Percentiles rank a stretch among this genome's conserved stretches.
Conservation (phyloP, 257 asterid species). For the Ligustrum vulgare region DNA sequence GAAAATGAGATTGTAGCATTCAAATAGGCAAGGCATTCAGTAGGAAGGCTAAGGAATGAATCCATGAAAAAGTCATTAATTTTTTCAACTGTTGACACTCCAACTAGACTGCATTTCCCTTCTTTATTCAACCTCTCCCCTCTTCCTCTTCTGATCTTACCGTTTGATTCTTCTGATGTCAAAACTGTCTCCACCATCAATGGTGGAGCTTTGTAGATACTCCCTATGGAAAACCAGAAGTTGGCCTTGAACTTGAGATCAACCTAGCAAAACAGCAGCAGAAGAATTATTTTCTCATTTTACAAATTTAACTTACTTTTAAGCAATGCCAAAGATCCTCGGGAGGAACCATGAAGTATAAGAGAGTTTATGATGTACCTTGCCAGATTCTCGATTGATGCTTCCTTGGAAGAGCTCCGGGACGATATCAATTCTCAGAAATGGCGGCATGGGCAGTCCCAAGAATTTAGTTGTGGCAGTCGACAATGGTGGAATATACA, state of each 20-base stretch:
- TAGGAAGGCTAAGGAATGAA: slow-evolving; percentile 82
- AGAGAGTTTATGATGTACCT: slow-evolving; percentile 38
- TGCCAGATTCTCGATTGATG: slow-evolving; percentile 66
- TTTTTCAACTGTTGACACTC: slow-evolving; percentile 77
- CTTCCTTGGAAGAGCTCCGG: slow-evolving; percentile 60
- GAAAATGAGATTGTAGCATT: slow-evolving; percentile 57
- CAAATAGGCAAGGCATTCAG: slow-evolving; percentile 73
- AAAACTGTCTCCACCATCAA: slow-evolving; percentile 71
- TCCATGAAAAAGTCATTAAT: slow-evolving; percentile 71
- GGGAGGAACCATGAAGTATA: neutral
- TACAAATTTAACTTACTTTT: neutral
- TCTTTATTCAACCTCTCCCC: slow-evolving; percentile 56
- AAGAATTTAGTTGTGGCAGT: slow-evolving; percentile 73
- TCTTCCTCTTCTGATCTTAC: slow-evolving; percentile 63
- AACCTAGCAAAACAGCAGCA: slow-evolving; percentile 43
- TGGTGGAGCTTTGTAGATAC: slow-evolving; percentile 67
- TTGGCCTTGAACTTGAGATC: slow-evolving; percentile 70
- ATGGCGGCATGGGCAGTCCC: slow-evolving; percentile 85
- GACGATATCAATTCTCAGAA: slow-evolving; percentile 64
- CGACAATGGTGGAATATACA: slow-evolving; percentile 74
- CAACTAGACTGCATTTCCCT: slow-evolving; percentile 74
- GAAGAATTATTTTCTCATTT: too few relatives aligned
- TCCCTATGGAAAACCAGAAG: slow-evolving; percentile 74
- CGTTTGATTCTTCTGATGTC: slow-evolving; percentile 77
- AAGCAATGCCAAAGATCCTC: neutral